Conservation (phyloP, 192 early-diverging fungal species). For the Podila horticola region DNA sequence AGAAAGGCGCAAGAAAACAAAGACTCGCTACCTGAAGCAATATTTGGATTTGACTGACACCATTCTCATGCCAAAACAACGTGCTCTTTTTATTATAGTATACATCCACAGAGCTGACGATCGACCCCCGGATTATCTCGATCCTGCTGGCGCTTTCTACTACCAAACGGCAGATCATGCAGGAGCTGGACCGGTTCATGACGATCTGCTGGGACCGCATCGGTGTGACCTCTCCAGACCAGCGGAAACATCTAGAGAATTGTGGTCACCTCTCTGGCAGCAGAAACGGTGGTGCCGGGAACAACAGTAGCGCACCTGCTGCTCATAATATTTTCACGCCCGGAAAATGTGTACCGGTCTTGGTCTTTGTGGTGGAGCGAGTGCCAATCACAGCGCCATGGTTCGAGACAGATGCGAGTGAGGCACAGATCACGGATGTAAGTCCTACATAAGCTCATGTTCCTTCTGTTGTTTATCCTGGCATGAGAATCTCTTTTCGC, state of each 20-base stretch:
- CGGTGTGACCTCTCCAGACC: slow-evolving; percentile 23
- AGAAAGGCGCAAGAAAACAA: background rate
- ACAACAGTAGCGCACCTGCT: slow-evolving; percentile 4
- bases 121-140: slow-evolving; percentile 29
- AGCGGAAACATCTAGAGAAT: background rate
- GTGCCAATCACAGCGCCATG: slow-evolving; percentile 23
- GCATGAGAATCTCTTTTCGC: background rate
- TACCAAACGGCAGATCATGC: slow-evolving; percentile 36
- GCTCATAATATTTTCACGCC: slow-evolving; percentile 25
- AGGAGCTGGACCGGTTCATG: slow-evolving; percentile 47
- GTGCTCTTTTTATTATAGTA: slow-evolving; percentile 7
- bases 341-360: slow-evolving; percentile 34
- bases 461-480: background rate
- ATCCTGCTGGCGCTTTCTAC: slow-evolving; percentile 28
- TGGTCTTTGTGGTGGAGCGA: slow-evolving; percentile 44
- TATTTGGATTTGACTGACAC: background rate
- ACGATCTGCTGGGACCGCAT: slow-evolving; percentile 48
- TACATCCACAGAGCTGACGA: slow-evolving; percentile 36
- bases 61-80: background rate
- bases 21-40: background rate
- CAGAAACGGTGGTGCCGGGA: background rate
- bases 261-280: background rate
- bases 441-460: background rate
- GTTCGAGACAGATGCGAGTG: slow-evolving; percentile 28
- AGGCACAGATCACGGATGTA: slow-evolving; percentile 33